A percentile compares a stretch with the other conserved stretches of the same genome.
These are phyloP conservation scores for Eremochloa ophiuroides DNA, from an alignment of 176 grass and related monocot genomes.

Conservation along the genomic window DNA sequence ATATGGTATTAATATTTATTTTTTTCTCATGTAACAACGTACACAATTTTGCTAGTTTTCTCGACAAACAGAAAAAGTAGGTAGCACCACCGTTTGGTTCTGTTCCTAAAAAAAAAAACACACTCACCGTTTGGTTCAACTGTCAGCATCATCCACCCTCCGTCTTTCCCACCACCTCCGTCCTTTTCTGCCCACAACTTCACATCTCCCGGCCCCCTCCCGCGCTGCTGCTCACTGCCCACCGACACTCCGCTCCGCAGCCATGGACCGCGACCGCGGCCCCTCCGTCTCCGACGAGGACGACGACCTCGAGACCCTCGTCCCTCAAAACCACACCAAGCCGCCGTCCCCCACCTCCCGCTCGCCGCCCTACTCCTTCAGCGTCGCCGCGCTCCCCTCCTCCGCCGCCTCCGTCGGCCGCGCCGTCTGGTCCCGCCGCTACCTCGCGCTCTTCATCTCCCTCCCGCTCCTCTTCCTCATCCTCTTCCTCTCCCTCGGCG, in stretches of 20 bases:
- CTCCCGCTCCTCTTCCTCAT: slow-evolving; percentile 57
- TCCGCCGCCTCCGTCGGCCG: slow-evolving; percentile 32
- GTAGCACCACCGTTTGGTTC: too few species aligned
- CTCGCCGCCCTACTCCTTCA: slow-evolving; percentile 14
- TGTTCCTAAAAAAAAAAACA: too few species aligned
- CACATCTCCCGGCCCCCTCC: neutral
- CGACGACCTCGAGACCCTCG: slow-evolving; percentile 80
- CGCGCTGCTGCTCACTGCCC: neutral
- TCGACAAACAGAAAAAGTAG: too few species aligned
- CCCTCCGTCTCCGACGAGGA: slow-evolving; percentile 71
- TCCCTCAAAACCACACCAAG: slow-evolving; percentile 70
- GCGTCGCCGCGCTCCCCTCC: slow-evolving; percentile 26
- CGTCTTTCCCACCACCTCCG: slow-evolving; percentile 1
- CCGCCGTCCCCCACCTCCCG: slow-evolving; percentile 12
- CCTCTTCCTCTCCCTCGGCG: slow-evolving; percentile 72
- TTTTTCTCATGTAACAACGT: too few species aligned
- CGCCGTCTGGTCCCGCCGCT: slow-evolving; percentile 52
- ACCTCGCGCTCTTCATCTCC: slow-evolving; percentile 49
- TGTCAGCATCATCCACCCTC: slow-evolving; percentile 34
- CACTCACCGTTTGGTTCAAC: neutral
- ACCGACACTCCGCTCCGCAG: slow-evolving; percentile 29
- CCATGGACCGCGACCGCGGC: slow-evolving; percentile 54
- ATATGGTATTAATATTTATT: too few species aligned
- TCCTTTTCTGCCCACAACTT: too few species aligned
- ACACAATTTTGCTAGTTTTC: too few species aligned